Evolutionary conservation across 2,329 filamentous ascomycete genomes (phyloP), one percentile per base, ranked within the genome.

Genomic region (Blastomyces gilchristii): DNA sequence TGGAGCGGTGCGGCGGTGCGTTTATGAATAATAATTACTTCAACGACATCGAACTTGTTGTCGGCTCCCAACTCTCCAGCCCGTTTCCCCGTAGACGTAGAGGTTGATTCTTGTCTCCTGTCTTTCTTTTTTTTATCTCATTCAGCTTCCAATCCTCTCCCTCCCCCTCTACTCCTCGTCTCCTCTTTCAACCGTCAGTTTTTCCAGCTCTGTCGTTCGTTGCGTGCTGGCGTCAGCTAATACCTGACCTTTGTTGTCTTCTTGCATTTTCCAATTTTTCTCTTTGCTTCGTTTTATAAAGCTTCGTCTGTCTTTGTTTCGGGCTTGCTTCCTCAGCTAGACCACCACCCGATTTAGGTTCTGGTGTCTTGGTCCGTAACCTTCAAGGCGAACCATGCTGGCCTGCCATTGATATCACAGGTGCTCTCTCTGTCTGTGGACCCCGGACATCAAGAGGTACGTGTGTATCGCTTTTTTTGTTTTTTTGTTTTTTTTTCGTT

Each of bases 341-440:
- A 18, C 54, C 37, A 57, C 25, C 5, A 16, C 8, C 43, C 22
- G 45, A 18, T 25, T 31, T 25, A 8, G 34, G 28, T 49, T 37
- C 22, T 12, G 28, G 34, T 43, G 56, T 18, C 39, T 58, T 45
- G 39, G 37, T 45, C 16, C 39, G 45, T 31, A 3, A 9, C 22
- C 39, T 58, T 47, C 39, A 58, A 58, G 56, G n/a, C 56, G 41
- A 59, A 59, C 57, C 16, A 59, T 59, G 57, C 57, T 31, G 25
- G 34, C 28, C 12, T 47, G 28, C 43, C n/a, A 14, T 59, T 59
- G 43, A 59, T 16, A n/a, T 11, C 43, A 22, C 41, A 41, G 47
- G 2, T 47, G 28, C 22, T 47, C 28, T 59, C 57, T 22, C n/a
- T 22, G n/a, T 22, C n/a, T 22, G n/a, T 22, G n/a, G n/a, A 22